Base-by-base conservation (phyloP, 2,329 filamentous ascomycete genomes). In the Calycina marina region DNA sequence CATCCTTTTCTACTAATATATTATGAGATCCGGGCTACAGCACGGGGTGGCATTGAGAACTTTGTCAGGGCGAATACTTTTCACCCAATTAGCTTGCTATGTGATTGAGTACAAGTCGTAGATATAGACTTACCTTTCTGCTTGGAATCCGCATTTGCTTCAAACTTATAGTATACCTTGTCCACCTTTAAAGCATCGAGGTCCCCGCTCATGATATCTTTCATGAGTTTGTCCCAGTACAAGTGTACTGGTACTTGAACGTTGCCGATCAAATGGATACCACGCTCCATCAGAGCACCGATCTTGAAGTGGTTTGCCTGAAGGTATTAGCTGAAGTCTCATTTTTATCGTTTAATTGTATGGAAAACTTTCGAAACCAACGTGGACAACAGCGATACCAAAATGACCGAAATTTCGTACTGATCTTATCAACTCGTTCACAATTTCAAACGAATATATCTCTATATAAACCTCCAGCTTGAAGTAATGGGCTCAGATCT, bases 141-240 rank as follows among this genome's bases (percentile, higher is more conserved):
- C 65, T 92, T 80, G 3, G 62, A 60, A 45, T 83, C 76, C 38
- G 79, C 65, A 39, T 58, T 60, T 35, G 57, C 60, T 37, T 77
- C 63, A 38, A 78, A 81, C 46, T 65, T 65, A 39, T 62, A 57
- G 46, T 82, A 82, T 1, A 79, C 61, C 46, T 70, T 68, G 1
- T 92, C 61, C 81, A 92, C 92, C 51, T 80, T 73, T 20, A 77
- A 56, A 0, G 82, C 80, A 38, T 92, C 73, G 25, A 92, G 70
- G 41, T 76, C 65, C 18, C 73, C 72, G 14, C 62, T 63, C 46
- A 75, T 66, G 39, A 92, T 78, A 55, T 61, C 59, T 39, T 68
- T 58, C 28, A 90, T 62, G n/a, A 92, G 61, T 3, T 80, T 68
- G 14, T 83, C 64, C 84, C 82, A 92, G 59, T 92, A 90, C 47